phyloP scores from a whole-genome alignment of 805 yeast species.

The Cyberlindnera xishuangbannaensis region DNA sequence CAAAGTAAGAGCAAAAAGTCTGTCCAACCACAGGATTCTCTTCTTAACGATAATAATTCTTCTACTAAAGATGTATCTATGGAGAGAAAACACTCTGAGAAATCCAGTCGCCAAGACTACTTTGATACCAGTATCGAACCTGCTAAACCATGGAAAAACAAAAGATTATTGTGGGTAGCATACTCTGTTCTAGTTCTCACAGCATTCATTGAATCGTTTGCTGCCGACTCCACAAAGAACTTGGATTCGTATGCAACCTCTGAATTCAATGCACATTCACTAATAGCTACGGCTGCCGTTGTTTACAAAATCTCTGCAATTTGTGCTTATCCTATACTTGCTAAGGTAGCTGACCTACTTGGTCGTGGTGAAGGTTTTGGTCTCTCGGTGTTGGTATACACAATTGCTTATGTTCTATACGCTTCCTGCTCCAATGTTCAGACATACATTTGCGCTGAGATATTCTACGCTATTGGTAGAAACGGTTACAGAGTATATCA shows the following conservation, averaged over 20 bases:
- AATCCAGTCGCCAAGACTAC: too few species aligned
- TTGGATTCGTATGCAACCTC: slow-evolving; percentile 30
- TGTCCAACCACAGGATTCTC: too few species aligned
- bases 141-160: slow-evolving; percentile 20
- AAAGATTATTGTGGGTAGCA: slow-evolving; percentile 19
- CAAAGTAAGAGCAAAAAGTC: too few species aligned
- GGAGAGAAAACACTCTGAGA: too few species aligned
- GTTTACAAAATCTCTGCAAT: slow-evolving; percentile 33
- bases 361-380: slow-evolving; percentile 36
- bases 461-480: slow-evolving; percentile 33
- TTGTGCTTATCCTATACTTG: slow-evolving; percentile 33
- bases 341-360: slow-evolving; percentile 32
- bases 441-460: slow-evolving; percentile 30
- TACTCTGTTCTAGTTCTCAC: slow-evolving; percentile 24
- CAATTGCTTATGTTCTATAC: slow-evolving; percentile 29
- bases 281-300: slow-evolving; percentile 33
- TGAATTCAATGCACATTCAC: slow-evolving; percentile 32
- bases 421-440: slow-evolving; percentile 30
- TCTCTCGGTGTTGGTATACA: slow-evolving; percentile 26
- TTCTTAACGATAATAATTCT: too few species aligned
- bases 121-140: too few species aligned
- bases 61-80: too few species aligned
- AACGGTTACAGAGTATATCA: slow-evolving; percentile 32
- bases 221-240: slow-evolving; percentile 22
- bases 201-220: slow-evolving; percentile 27